These are phyloP conservation scores for Hemerocallis citrina DNA, from an alignment of 106 monocot genomes.

Conservation along the genomic window DNA sequence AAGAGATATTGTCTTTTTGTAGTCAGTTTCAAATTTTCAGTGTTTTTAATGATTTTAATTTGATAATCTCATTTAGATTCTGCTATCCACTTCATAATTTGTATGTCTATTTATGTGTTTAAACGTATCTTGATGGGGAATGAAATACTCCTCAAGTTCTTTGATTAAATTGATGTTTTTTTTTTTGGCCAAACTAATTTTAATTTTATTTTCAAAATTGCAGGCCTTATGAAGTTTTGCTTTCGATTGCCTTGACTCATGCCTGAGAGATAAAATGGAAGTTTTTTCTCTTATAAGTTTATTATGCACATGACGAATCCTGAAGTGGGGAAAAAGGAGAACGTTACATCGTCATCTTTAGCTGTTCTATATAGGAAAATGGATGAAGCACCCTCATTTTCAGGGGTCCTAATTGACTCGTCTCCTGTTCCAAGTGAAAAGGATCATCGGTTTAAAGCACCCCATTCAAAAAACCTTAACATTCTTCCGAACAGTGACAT, in stretches of 20 bases:
- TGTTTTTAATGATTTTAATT: no score
- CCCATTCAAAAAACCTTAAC: conserved; percentile 3
- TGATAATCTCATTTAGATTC: no score
- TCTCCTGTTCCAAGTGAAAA: not conserved
- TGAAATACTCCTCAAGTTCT: no score
- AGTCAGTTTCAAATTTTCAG: no score
- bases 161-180: no score
- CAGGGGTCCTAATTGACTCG: not conserved
- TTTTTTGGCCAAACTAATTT: no score
- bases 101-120: no score
- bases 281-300: not conserved
- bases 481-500: conserved; percentile 13
- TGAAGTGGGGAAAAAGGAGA: conserved; percentile 9
- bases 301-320: conserved; percentile 7
- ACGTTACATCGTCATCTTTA: not conserved
- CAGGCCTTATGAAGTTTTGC: not conserved
- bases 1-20: no score
- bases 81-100: no score
- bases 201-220: no score
- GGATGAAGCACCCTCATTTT: conserved; percentile 1
- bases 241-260: not conserved
- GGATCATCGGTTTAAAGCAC: conserved; percentile 2
- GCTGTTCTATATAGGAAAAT: not conserved
- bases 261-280: not conserved
- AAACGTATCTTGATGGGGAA: no score